Evolutionary conservation across 352 stramenopile species (phyloP), one percentile per base, ranked within the genome.

Genomic region (Phytophthora quininea): DNA sequence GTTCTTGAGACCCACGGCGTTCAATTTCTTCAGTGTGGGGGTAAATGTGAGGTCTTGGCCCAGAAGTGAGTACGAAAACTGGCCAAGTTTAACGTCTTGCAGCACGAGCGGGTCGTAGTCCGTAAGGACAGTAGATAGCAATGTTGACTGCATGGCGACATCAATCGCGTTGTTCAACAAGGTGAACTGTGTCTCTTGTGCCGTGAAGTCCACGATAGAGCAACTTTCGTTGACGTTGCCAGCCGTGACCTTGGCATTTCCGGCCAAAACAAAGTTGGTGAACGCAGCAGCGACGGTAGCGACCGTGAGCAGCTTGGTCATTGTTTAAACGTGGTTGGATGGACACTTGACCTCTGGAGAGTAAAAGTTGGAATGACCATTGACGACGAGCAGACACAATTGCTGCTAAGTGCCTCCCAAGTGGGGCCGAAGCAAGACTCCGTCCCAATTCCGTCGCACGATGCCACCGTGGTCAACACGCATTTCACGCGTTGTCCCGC

Each of bases 41-140:
- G 64, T 84, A 66, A 86, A 68, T 24, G 58, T 73, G 38, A 90
- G 84, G 69, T 86, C 68, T 30, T 78, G 55, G 54, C 79, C 79
- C 29, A 86, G 61, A 29, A 73, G 32, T 3, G 65, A 69, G 58
- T 83, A 71, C 31, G 69, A 79, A 51, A 88, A 84, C 31, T 71
- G 61, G 24, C 80, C 63, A 14, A 77, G 69, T 31, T 74, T 54
- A 30, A 85, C 65, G 42, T 69, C 67, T 54, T 88, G 62, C 40
- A 84, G 49, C 37, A 74, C 54, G 19, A 84, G 49, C 30, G 79
- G 76, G 54, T 86, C 79, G 43, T 76, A 64, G 24, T 54, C 59
- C 19, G 64, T 60, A 15, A 85, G 42, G 54, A 70, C 52, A 0
- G 45, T 68, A 56, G 53, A 42, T 31, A 73, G 47, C 19, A 78